These are phyloP conservation scores for Fusarium goolgardi DNA, from an alignment of 2,329 filamentous ascomycete genomes.

Conservation along the genomic window DNA sequence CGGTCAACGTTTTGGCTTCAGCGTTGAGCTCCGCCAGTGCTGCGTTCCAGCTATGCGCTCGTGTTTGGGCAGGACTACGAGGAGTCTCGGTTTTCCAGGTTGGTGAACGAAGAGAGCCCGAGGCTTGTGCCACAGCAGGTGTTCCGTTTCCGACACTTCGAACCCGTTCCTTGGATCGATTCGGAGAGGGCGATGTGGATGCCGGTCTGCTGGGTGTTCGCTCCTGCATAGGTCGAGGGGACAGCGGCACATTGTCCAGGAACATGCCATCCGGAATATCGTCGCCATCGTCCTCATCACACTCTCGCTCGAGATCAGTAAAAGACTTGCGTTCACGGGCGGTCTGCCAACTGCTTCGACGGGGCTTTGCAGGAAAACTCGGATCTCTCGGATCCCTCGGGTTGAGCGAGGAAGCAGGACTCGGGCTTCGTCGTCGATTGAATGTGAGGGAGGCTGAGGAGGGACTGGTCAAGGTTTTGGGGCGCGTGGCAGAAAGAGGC, in stretches of 20 bases:
- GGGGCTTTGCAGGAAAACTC: slow-evolving; percentile 54
- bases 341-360: slow-evolving; percentile 79
- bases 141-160: slow-evolving; percentile 73
- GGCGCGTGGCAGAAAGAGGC: slow-evolving; percentile 47
- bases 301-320: slow-evolving; percentile 79
- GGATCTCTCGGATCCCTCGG: slow-evolving; percentile 60
- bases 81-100: slow-evolving; percentile 62
- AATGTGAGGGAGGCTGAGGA: slow-evolving; percentile 55
- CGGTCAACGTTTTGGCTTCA: slow-evolving; percentile 79
- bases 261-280: slow-evolving; percentile 84
- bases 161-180: slow-evolving; percentile 63
- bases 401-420: slow-evolving; percentile 60
- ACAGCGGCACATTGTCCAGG: slow-evolving; percentile 85
- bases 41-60: slow-evolving; percentile 80
- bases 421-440: slow-evolving; percentile 61
- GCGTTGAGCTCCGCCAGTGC: slow-evolving; percentile 75
- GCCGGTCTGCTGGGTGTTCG: slow-evolving; percentile 64
- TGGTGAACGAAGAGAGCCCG: slow-evolving; percentile 69
- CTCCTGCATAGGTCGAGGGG: slow-evolving; percentile 72
- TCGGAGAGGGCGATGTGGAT: slow-evolving; percentile 66
- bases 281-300: slow-evolving; percentile 78
- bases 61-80: slow-evolving; percentile 60
- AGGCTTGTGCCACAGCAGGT: slow-evolving; percentile 67
- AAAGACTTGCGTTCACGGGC: slow-evolving; percentile 73
- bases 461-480: slow-evolving; percentile 45